These are phyloP conservation scores for Corymbia calophylla DNA, from an alignment of 441 rosid species.

Conservation along the genomic window DNA sequence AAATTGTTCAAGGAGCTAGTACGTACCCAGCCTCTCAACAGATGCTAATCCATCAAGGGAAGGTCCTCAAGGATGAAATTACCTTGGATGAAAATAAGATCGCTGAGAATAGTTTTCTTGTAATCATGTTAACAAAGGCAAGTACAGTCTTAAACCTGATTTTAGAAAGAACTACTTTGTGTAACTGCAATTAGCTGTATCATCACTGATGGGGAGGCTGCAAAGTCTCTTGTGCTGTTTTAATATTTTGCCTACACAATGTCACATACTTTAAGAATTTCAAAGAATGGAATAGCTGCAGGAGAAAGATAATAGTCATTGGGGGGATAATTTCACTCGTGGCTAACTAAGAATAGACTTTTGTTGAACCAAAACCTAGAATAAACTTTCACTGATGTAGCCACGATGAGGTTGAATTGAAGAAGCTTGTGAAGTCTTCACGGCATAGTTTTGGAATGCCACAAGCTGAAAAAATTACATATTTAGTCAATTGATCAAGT, in stretches of 20 bases:
- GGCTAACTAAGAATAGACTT: neutral
- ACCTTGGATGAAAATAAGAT: slow-evolving; percentile 67
- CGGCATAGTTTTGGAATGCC: neutral
- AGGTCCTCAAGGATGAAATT: slow-evolving; percentile 59
- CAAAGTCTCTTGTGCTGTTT: neutral
- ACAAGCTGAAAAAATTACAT: neutral
- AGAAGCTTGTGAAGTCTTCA: neutral
- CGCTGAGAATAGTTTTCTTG: slow-evolving; percentile 65
- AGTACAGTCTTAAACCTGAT: neutral
- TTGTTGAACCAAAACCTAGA: neutral
- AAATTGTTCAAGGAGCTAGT: slow-evolving; percentile 44
- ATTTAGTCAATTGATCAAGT: neutral
- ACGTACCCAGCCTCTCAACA: slow-evolving; percentile 59
- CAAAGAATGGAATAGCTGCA: neutral
- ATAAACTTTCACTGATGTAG: neutral
- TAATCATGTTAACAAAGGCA: slow-evolving; percentile 70
- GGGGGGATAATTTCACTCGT: neutral
- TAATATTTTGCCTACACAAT: neutral
- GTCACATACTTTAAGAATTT: neutral
- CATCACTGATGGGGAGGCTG: neutral
- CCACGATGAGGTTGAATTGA: neutral
- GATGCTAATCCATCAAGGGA: slow-evolving; percentile 83
- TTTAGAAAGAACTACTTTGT: neutral
- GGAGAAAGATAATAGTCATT: neutral
- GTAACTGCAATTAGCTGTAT: neutral